These are phyloP conservation scores for Silene latifolia DNA, from an alignment of 148 eudicot species.

Conservation along the genomic window DNA sequence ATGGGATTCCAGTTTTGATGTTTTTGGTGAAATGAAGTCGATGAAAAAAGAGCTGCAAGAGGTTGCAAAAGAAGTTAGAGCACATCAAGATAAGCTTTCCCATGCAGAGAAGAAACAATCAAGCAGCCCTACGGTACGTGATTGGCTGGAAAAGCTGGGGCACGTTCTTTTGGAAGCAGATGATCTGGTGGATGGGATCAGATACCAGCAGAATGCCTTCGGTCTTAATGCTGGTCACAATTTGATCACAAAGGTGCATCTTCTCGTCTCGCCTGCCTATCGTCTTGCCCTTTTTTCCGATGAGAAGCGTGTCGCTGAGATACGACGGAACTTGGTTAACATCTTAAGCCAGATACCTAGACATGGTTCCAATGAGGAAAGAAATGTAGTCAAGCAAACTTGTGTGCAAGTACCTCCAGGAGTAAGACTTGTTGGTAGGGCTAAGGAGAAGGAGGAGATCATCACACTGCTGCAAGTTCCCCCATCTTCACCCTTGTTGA, in stretches of 20 bases:
- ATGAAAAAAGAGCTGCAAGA: slow-evolving; percentile 7
- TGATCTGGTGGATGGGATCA: slow-evolving; percentile 23
- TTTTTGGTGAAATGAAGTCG: neutral
- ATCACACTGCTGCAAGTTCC: neutral
- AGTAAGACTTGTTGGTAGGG: slow-evolving; percentile 4
- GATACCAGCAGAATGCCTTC: slow-evolving; percentile 3
- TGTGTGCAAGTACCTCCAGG: neutral
- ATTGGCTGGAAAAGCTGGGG: slow-evolving; percentile 19
- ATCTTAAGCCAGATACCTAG: neutral
- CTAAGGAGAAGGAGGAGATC: neutral
- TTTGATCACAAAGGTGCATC: neutral
- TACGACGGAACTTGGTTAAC: slow-evolving; percentile 3
- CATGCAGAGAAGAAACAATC: slow-evolving; percentile 20
- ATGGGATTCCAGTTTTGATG: neutral
- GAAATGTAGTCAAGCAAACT: neutral
- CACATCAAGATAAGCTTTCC: slow-evolving; percentile 7
- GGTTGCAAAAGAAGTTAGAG: slow-evolving; percentile 8
- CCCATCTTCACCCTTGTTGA: neutral
- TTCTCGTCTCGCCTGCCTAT: slow-evolving; percentile 3
- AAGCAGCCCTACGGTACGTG: slow-evolving; percentile 9
- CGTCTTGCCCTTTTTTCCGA: neutral
- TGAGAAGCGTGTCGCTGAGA: neutral
- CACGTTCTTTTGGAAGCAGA: slow-evolving; percentile 19
- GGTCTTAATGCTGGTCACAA: neutral
- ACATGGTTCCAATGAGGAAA: neutral